Evolutionary conservation across 305 asterid genomes (phyloP).

Genomic region (Solanum hybrid): DNA sequence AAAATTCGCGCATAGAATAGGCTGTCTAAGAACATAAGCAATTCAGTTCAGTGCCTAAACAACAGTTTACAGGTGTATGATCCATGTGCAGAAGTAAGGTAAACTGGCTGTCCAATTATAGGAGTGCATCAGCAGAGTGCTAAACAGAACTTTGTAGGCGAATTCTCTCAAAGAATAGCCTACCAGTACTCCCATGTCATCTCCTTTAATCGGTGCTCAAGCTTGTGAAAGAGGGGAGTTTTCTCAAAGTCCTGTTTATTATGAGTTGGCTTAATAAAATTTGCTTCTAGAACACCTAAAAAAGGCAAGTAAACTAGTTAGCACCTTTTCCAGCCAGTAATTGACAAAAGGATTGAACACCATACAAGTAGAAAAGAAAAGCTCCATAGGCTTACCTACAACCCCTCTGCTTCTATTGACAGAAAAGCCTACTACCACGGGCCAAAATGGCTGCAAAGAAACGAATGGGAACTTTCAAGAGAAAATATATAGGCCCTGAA

Average conservation of each 20-base stretch:
- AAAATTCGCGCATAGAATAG: not conserved
- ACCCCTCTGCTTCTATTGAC: constrained; percentile 83
- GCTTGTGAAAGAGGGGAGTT: constrained; percentile 37
- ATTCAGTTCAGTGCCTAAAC: not conserved
- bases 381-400: constrained; percentile 50
- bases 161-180: not conserved
- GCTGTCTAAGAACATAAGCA: not conserved
- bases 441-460: constrained; percentile 89
- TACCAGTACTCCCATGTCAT: constrained; percentile 39
- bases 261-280: constrained; percentile 34
- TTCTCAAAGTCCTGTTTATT: constrained; percentile 38
- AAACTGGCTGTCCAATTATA: not conserved
- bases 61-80: not conserved
- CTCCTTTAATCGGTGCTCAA: constrained; percentile 26
- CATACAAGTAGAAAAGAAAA: not conserved
- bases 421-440: constrained; percentile 38
- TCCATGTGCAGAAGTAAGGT: not conserved
- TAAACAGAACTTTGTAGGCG: not conserved
- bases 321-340: not conserved
- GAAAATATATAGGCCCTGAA: constrained; percentile 4
- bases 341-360: not conserved
- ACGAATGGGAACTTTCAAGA: constrained; percentile 1
- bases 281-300: constrained; percentile 32
- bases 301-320: not conserved
- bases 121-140: not conserved